A percentile compares a stretch with the other conserved stretches of the same genome.
phyloP scores from a whole-genome alignment of 1,284 basidiomycete genomes.

The Puccinia coronata region DNA sequence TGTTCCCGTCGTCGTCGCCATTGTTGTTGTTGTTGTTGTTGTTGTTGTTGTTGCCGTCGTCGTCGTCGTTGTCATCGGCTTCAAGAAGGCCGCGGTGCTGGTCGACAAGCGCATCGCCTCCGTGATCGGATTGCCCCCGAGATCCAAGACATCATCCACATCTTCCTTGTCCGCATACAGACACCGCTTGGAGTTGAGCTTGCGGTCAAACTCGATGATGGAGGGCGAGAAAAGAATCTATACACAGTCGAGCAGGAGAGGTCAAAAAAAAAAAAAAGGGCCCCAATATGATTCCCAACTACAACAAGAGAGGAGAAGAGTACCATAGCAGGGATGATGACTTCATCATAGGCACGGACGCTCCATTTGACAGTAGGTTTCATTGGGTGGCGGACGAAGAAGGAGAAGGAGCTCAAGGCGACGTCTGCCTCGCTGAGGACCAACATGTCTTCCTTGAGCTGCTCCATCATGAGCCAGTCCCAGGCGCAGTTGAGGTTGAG shows the following conservation, averaged over 20 bases:
- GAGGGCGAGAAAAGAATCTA: conserved; percentile 92
- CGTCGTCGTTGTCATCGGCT: too few species aligned
- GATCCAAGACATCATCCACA: conserved; percentile 59
- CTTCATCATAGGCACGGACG: conserved; percentile 90
- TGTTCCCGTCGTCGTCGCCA: not conserved
- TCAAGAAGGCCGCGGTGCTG: too few species aligned
- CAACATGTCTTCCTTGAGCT: conserved; percentile 77
- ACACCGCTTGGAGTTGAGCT: conserved; percentile 60
- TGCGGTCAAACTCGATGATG: conserved; percentile 82
- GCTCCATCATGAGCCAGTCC: conserved; percentile 86
- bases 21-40: too few species aligned
- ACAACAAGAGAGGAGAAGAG: not conserved
- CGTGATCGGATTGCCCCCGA: conserved; percentile 57
- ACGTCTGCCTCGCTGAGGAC: conserved; percentile 84
- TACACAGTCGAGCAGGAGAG: too few species aligned
- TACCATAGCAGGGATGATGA: conserved; percentile 90
- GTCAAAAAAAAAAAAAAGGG: too few species aligned
- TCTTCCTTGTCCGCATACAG: conserved; percentile 57
- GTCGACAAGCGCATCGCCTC: conserved; percentile 44
- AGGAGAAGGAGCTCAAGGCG: conserved; percentile 83
- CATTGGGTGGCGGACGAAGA: conserved; percentile 76
- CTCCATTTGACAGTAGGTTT: conserved; percentile 82
- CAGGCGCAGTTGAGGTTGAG: conserved; percentile 73
- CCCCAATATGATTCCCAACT: too few species aligned
- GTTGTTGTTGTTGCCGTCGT: too few species aligned